phyloP scores from a whole-genome alignment of 345 rosid species.

The Citrus reticulata region DNA sequence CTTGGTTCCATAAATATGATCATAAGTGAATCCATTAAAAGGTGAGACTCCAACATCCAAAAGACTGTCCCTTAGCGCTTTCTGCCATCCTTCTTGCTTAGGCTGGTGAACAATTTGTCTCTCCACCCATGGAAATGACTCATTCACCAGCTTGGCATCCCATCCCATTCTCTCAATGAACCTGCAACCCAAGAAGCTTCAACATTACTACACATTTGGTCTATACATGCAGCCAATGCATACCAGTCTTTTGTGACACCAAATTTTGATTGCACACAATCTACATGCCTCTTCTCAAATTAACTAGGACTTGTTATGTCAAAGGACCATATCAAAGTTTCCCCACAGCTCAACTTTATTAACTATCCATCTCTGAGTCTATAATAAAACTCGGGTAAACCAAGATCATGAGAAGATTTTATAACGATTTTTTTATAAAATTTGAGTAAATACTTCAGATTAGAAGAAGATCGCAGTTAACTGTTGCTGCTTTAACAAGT shows the following conservation, averaged over 20 bases:
- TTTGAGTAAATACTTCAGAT: too few relatives aligned
- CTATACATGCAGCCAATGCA: not conserved
- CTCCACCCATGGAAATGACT: slow-evolving; percentile 94
- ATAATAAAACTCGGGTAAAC: too few relatives aligned
- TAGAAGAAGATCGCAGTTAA: not conserved
- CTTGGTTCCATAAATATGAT: slow-evolving; percentile 88
- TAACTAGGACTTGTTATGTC: not conserved
- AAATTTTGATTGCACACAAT: not conserved
- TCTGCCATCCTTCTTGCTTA: slow-evolving; percentile 66
- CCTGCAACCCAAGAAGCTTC: slow-evolving; percentile 37
- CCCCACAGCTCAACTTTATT: not conserved
- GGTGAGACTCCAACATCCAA: slow-evolving; percentile 81
- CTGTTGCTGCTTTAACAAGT: too few relatives aligned
- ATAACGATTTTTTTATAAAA: too few relatives aligned
- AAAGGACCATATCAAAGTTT: too few relatives aligned
- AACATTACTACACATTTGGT: not conserved
- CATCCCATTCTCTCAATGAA: slow-evolving; percentile 73
- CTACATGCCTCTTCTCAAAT: not conserved
- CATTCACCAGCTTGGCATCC: slow-evolving; percentile 75
- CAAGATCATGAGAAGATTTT: too few relatives aligned
- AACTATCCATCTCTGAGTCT: not conserved
- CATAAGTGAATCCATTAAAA: slow-evolving; percentile 87
- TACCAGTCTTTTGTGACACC: not conserved
- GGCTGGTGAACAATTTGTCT: slow-evolving; percentile 70
- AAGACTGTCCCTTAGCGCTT: slow-evolving; percentile 66